Percentiles rank a stretch among this genome's conserved stretches.
phyloP scores from a whole-genome alignment of 2,329 filamentous ascomycete genomes.

The Nemania serpens region DNA sequence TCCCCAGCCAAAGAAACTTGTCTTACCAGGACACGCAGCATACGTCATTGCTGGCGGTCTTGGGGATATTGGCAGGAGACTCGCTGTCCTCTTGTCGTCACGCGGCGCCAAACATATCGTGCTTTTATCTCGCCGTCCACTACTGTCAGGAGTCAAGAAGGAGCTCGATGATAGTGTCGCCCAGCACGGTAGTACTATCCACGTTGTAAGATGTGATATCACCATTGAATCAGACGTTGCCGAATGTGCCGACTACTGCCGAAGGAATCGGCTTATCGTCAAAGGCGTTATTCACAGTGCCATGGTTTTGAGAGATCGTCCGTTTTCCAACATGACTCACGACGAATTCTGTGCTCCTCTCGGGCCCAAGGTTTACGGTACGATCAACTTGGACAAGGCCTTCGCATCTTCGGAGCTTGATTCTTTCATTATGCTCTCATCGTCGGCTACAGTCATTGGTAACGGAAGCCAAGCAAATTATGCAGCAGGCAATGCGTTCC shows the following conservation, averaged over 20 bases:
- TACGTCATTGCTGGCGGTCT: conserved; percentile 44
- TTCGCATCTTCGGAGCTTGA: not conserved
- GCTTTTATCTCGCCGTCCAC: conserved; percentile 37
- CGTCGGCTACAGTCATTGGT: not conserved
- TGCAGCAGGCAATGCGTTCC: conserved; percentile 26
- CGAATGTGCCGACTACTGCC: conserved; percentile 17
- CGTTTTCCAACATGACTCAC: conserved; percentile 31
- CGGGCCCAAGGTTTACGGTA: conserved; percentile 35
- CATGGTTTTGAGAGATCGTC: conserved; percentile 35
- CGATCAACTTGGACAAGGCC: conserved; percentile 34
- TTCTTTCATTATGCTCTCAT: conserved; percentile 10
- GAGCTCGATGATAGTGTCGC: conserved; percentile 15
- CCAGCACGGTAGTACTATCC: conserved; percentile 26
- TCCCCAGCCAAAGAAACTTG: conserved; percentile 16
- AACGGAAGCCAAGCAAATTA: conserved; percentile 12
- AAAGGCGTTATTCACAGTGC: conserved; percentile 27
- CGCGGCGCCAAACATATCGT: conserved; percentile 41
- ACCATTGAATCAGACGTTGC: conserved; percentile 34
- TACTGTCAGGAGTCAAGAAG: conserved; percentile 18
- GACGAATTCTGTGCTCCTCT: conserved; percentile 27
- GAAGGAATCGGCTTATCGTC: conserved; percentile 15
- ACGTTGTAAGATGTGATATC: conserved; percentile 45
- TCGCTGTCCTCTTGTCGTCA: conserved; percentile 35
- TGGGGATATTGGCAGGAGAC: conserved; percentile 39
- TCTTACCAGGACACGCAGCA: conserved; percentile 29